A percentile compares a stretch with the other conserved stretches of the same genome.
phyloP scores from a whole-genome alignment of 345 rosid species.

The Salix dunnii region DNA sequence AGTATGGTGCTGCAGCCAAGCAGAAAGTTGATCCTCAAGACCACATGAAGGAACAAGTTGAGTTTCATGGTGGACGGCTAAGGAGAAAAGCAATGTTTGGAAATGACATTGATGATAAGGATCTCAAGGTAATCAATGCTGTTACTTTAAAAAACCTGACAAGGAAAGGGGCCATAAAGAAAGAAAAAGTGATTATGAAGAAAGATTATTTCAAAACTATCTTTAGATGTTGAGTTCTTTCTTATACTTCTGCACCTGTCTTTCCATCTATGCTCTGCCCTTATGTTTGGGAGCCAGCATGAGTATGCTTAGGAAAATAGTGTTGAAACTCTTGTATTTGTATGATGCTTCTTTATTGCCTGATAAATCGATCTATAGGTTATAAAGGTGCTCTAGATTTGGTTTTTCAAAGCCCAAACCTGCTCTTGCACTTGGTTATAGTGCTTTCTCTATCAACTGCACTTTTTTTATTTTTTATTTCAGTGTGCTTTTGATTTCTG shows the following conservation, averaged over 20 bases:
- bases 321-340: background rate
- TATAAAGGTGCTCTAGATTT: background rate
- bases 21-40: slow-evolving; percentile 16
- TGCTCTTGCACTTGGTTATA: background rate
- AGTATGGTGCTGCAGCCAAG: slow-evolving; percentile 22
- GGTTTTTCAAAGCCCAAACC: background rate
- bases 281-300: background rate
- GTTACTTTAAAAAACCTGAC: background rate
- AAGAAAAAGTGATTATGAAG: too few species aligned
- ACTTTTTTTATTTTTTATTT: background rate
- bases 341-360: background rate
- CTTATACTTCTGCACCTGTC: too few species aligned
- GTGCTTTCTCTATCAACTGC: background rate
- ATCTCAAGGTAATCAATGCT: slow-evolving; percentile 34
- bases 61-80: slow-evolving; percentile 63
- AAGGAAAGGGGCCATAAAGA: background rate
- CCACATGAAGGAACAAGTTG: slow-evolving; percentile 43
- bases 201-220: background rate
- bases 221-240: background rate
- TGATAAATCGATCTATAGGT: background rate
- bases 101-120: slow-evolving; percentile 35
- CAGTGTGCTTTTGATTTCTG: background rate
- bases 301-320: background rate
- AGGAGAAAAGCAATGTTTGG: slow-evolving; percentile 78
- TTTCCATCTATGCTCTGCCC: background rate